These are phyloP conservation scores for Lupinus albus DNA, from an alignment of 306 rosid species.

Conservation along the genomic window DNA sequence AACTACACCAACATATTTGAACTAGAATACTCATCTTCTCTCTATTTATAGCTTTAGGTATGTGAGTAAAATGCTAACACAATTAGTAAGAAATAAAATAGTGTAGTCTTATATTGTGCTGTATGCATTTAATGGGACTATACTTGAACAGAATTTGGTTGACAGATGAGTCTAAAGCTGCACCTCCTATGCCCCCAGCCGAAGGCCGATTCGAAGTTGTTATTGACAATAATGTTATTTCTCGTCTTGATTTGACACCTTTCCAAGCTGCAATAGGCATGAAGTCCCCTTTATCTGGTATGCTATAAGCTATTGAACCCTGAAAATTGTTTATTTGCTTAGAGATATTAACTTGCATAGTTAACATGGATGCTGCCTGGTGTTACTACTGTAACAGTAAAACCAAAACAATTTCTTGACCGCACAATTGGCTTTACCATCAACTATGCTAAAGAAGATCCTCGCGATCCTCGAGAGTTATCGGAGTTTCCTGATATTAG, in stretches of 20 bases:
- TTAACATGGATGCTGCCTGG: conserved; percentile 36
- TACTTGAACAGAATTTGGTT: conserved; percentile 49
- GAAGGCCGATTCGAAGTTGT: conserved; percentile 77
- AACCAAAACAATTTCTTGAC: conserved; percentile 76
- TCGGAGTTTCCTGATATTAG: conserved; percentile 85
- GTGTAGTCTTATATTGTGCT: neutral
- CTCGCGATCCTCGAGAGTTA: conserved; percentile 69
- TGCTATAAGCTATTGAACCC: conserved; percentile 4
- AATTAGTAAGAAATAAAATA: too few species aligned
- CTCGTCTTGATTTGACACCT: conserved; percentile 69
- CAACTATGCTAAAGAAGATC: conserved; percentile 73
- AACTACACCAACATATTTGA: too few species aligned
- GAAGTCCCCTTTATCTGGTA: conserved; percentile 71
- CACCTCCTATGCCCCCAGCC: conserved; percentile 83
- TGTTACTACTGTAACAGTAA: conserved; percentile 47
- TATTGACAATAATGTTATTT: conserved; percentile 60
- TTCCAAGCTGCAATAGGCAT: conserved; percentile 80
- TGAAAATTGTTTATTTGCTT: neutral
- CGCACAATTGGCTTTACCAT: conserved; percentile 83
- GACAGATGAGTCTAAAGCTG: conserved; percentile 57
- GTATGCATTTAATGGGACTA: conserved; percentile 42
- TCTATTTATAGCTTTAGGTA: too few species aligned
- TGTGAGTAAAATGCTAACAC: too few species aligned
- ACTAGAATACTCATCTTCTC: too few species aligned
- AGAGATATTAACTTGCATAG: conserved; percentile 5